Evolutionary conservation across 2,329 filamentous ascomycete genomes (phyloP), one percentile per base, ranked within the genome.

Genomic region (Trichoderma polysporum): DNA sequence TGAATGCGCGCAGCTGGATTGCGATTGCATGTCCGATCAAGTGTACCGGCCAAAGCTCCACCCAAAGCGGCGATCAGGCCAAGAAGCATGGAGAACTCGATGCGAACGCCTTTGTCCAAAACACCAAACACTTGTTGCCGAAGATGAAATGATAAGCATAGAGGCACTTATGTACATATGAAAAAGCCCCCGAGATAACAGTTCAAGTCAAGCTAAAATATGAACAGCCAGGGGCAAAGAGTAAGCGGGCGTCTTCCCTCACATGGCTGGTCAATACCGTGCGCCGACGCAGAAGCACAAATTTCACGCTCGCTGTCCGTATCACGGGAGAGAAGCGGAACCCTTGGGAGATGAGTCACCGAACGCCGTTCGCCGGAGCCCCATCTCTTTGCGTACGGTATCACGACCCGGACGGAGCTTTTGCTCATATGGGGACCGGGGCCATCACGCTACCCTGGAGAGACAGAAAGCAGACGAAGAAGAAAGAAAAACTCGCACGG

Each of bases 331-430:
- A 47, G 29, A 57, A 49, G 57, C 65, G 39, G 49, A 62, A 50
- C 50, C 60, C 50, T n/a, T 35, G 60, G 50, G 25, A 56, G 39
- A 62, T 67, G 65, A 67, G 65, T 67, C 65, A 67, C 65, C 49
- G 58, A 63, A 58, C 50, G 49, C 56, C 65, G 57, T 31, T 39
- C 50, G 59, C 59, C 58, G 50, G 57, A 49, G 49, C 58, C 59
- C 65, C 65, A 63, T 67, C 22, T 25, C 41, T 41, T 33, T 56
- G 45, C 65, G 41, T 41, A 58, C 53, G 65, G 65, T 10, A 67
- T 67, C 65, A 47, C 41, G 29, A 52, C 29, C 58, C 57, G 58
- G 57, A 57, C 50, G 49, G 50, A 56, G 50, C 50, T 47, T 39
- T 54, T 35, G 50, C 50, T 52, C 9, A 22, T 39, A 35, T 45